phyloP scores from a whole-genome alignment of 345 rosid genomes.

The Aquilaria yunnanensis region DNA sequence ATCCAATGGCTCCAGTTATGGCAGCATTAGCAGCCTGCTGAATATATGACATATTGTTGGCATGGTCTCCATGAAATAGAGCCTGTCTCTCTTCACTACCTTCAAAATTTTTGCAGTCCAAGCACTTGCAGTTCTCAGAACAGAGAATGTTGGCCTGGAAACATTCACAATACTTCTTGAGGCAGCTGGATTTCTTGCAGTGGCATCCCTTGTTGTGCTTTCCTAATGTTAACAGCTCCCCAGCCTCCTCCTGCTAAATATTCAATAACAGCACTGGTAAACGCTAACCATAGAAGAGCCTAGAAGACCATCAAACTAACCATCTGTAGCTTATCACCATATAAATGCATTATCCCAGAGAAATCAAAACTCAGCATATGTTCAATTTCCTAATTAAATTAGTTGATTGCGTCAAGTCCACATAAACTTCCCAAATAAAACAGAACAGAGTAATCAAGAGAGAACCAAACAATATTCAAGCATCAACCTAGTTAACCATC shows the following conservation, averaged over 20 bases:
- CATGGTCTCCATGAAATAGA: constrained; percentile 85
- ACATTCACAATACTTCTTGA: constrained; percentile 97
- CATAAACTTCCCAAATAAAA: too few relatives aligned
- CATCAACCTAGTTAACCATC: too few relatives aligned
- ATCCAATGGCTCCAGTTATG: constrained; percentile 94
- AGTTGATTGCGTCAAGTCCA: too few relatives aligned
- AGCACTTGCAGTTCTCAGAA: constrained; percentile 94
- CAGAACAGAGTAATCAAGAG: too few relatives aligned
- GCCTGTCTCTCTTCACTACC: constrained; percentile 98
- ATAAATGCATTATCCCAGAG: too few relatives aligned
- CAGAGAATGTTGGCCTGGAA: constrained; percentile 97
- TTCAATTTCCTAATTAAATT: too few relatives aligned
- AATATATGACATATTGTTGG: constrained; percentile 75
- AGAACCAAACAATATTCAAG: too few relatives aligned
- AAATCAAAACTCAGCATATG: too few relatives aligned
- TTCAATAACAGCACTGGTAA: not conserved
- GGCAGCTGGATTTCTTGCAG: constrained; percentile 98
- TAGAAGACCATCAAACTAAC: too few relatives aligned
- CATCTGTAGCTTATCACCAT: too few relatives aligned
- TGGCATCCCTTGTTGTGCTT: constrained; percentile 99
- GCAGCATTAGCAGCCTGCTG: constrained; percentile 99
- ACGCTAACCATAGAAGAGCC: too few relatives aligned
- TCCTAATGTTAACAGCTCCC: constrained; percentile 61
- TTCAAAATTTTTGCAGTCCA: constrained; percentile 96
- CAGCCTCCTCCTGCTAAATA: constrained; percentile 65